Conservation (phyloP, 257 asterid genomes). For the Plantago major region DNA sequence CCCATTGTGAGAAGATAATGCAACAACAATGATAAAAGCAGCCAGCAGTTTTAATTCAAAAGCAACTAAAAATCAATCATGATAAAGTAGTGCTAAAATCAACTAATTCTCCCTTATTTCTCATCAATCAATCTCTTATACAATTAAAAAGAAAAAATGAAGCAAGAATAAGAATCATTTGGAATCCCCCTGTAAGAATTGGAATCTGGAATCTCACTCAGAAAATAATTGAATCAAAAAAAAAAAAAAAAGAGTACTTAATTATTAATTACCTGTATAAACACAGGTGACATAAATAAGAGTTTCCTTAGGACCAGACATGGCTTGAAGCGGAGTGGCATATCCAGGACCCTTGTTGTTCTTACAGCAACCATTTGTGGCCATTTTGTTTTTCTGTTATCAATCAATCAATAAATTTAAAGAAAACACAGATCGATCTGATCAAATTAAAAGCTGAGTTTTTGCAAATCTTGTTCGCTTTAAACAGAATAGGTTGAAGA, state of each 20-base stretch:
- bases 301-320: slow-evolving; percentile 87
- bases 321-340: slow-evolving; percentile 82
- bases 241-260: background rate
- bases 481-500: too few relatives aligned
- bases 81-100: too few relatives aligned
- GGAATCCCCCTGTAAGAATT: too few relatives aligned
- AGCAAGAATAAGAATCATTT: too few relatives aligned
- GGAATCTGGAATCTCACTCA: too few relatives aligned
- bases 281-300: slow-evolving; percentile 89
- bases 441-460: background rate
- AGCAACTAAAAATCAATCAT: too few relatives aligned
- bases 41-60: too few relatives aligned
- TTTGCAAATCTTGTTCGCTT: background rate
- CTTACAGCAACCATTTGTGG: slow-evolving; percentile 50
- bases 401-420: background rate
- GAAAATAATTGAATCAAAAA: background rate
- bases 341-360: slow-evolving; percentile 80
- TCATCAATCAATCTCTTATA: too few relatives aligned
- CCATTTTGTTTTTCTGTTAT: slow-evolving; percentile 36
- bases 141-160: too few relatives aligned
- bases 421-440: slow-evolving; percentile 13
- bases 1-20: too few relatives aligned
- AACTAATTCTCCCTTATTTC: too few relatives aligned
- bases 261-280: slow-evolving; percentile 45
- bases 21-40: too few relatives aligned